Percentiles rank a stretch among this genome's conserved stretches.
Conservation (phyloP, 805 yeast species). For the Pichia eremophila region DNA sequence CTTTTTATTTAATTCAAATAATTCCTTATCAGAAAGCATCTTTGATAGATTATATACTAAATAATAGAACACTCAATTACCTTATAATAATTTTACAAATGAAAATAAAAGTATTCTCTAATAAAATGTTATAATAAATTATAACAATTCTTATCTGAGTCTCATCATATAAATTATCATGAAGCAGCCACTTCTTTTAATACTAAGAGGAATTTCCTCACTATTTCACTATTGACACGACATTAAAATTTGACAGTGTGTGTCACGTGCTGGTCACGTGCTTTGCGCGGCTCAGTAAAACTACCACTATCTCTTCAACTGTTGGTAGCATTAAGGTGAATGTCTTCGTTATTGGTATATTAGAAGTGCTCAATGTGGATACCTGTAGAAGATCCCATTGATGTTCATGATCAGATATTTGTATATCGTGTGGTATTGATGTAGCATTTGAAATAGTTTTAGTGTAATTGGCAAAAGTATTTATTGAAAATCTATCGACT, state of each 20-base stretch:
- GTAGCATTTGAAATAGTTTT: neutral
- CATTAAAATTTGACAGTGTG: neutral
- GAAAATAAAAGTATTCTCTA: no score
- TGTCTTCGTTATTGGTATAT: neutral
- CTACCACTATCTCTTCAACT: neutral
- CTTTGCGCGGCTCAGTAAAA: neutral
- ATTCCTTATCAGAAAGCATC: conserved; percentile 32
- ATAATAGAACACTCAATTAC: no score
- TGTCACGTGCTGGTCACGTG: neutral
- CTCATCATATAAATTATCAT: neutral
- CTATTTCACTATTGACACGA: neutral
- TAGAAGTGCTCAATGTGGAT: neutral
- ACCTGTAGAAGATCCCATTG: neutral
- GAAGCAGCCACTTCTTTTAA: neutral
- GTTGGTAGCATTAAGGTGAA: neutral
- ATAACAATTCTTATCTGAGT: neutral
- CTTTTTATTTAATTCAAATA: conserved; percentile 70
- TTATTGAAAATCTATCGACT: neutral
- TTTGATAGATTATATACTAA: no score
- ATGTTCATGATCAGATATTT: neutral
- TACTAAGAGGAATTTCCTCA: no score
- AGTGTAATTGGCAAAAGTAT: neutral
- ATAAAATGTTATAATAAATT: no score
- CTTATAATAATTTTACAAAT: no score
- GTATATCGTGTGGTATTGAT: neutral